A percentile compares a stretch with the other conserved stretches of the same genome.
Evolutionary conservation across 202 grass and related monocot genomes (phyloP).

Genomic region (Thinopyrum obtusiflorum): DNA sequence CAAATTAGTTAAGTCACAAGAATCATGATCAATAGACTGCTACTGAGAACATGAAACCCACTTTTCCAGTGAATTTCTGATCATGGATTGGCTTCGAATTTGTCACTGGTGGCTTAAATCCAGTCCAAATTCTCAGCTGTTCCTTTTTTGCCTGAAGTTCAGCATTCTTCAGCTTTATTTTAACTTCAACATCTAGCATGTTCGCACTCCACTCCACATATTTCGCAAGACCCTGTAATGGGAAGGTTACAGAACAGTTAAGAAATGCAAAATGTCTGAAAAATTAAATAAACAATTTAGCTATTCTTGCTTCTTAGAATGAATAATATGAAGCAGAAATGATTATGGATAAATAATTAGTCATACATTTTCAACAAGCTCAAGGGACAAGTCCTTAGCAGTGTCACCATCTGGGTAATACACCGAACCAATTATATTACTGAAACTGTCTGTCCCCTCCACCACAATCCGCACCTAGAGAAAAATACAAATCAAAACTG

Average conservation of each 20-base stretch:
- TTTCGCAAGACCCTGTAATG: constrained; percentile 83
- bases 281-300: background rate
- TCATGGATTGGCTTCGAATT: constrained; percentile 91
- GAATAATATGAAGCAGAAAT: background rate
- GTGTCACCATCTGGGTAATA: constrained; percentile 93
- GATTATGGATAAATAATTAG: constrained; percentile 24
- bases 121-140: constrained; percentile 83
- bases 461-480: constrained; percentile 89
- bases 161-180: constrained; percentile 76
- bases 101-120: constrained; percentile 77
- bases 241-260: constrained; percentile 15
- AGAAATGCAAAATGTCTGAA: background rate
- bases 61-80: constrained; percentile 95
- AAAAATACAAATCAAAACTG: constrained; percentile 3
- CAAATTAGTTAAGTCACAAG: constrained; percentile 16
- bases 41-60: constrained; percentile 17
- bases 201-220: constrained; percentile 98
- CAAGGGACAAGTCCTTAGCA: constrained; percentile 81
- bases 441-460: constrained; percentile 89
- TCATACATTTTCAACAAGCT: constrained; percentile 94
- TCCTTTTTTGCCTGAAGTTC: constrained; percentile 96
- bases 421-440: constrained; percentile 91
- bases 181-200: constrained; percentile 94
- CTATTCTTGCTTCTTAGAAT: background rate
- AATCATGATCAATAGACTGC: constrained; percentile 14